Evolutionary conservation across 2,329 filamentous ascomycete genomes (phyloP).

Genomic region (Pseudocercospora crystallina): DNA sequence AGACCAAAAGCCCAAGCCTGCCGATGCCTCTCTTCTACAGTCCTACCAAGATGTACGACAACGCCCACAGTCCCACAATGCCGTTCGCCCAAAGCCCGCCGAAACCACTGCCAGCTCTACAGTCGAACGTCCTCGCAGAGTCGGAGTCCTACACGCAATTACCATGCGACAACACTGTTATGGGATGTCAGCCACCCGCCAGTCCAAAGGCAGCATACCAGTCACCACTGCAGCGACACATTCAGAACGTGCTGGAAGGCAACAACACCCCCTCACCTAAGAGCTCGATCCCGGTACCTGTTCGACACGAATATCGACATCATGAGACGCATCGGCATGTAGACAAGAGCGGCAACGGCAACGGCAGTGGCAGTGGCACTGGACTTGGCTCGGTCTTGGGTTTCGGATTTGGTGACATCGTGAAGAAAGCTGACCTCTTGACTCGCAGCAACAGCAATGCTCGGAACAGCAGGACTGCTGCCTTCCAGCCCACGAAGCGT

Average conservation of each 20-base stretch:
- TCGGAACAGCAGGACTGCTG: slow-evolving; percentile 72
- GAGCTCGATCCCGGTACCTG: slow-evolving; percentile 18
- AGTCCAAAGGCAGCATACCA: slow-evolving; percentile 33
- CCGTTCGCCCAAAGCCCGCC: slow-evolving; percentile 34
- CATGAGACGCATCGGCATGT: slow-evolving; percentile 23
- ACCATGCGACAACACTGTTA: background rate
- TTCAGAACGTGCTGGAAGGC: slow-evolving; percentile 29
- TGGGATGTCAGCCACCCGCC: slow-evolving; percentile 16
- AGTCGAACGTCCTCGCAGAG: slow-evolving; percentile 43
- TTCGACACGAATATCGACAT: slow-evolving; percentile 24
- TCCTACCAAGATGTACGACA: too few relatives aligned
- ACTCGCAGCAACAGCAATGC: slow-evolving; percentile 41
- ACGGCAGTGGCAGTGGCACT: background rate
- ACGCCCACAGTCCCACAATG: slow-evolving; percentile 34
- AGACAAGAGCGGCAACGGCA: too few relatives aligned
- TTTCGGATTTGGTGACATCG: slow-evolving; percentile 27
- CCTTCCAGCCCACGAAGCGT: slow-evolving; percentile 83
- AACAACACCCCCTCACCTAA: slow-evolving; percentile 10
- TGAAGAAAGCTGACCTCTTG: slow-evolving; percentile 38
- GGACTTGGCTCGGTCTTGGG: slow-evolving; percentile 15
- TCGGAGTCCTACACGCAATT: slow-evolving; percentile 41
- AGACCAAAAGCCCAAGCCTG: too few relatives aligned
- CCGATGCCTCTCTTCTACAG: too few relatives aligned
- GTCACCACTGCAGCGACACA: slow-evolving; percentile 35
- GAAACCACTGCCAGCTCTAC: slow-evolving; percentile 44